phyloP scores from a whole-genome alignment of 768 basidiomycete species.

The Leucosporidium scottii region DNA sequence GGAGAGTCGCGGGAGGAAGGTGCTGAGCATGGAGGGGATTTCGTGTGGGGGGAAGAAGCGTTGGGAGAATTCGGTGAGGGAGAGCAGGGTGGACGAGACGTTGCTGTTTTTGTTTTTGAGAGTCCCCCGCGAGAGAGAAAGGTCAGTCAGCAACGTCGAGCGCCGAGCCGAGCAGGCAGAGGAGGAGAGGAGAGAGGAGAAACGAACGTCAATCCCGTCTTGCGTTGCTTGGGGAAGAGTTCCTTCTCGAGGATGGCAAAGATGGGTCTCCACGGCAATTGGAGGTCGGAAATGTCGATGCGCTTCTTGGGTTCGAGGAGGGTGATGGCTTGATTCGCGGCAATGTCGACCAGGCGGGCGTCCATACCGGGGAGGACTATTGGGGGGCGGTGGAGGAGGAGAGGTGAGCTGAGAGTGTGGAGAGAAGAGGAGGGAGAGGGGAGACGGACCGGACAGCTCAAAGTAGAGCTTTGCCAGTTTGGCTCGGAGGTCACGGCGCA shows the following conservation, averaged over 20 bases:
- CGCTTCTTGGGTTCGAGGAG: slow-evolving; percentile 56
- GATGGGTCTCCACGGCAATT: slow-evolving; percentile 74
- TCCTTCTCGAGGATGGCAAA: slow-evolving; percentile 64
- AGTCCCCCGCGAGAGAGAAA: not conserved
- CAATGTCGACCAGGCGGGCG: slow-evolving; percentile 58
- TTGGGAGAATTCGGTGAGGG: slow-evolving; percentile 49
- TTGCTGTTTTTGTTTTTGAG: no score
- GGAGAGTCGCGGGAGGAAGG: slow-evolving; percentile 69
- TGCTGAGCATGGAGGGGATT: slow-evolving; percentile 78
- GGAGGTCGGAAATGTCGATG: slow-evolving; percentile 66
- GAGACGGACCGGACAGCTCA: slow-evolving; percentile 55
- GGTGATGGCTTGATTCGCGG: slow-evolving; percentile 54
- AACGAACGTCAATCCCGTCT: slow-evolving; percentile 42
- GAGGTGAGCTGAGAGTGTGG: not conserved
- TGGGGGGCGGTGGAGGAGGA: not conserved
- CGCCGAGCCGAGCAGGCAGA: no score
- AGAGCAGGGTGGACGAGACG: slow-evolving; percentile 43
- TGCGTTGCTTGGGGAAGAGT: slow-evolving; percentile 57
- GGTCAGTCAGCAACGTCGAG: not conserved
- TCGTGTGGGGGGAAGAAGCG: slow-evolving; percentile 85
- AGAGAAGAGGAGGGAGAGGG: not conserved
- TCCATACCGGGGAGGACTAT: slow-evolving; percentile 58
- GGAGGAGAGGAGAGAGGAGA: no score
- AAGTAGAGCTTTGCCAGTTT: slow-evolving; percentile 70
- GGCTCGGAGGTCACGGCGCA: slow-evolving; percentile 70